Conservation (phyloP, 495 filamentous ascomycete genomes). For the Xylaria flabelliformis region DNA sequence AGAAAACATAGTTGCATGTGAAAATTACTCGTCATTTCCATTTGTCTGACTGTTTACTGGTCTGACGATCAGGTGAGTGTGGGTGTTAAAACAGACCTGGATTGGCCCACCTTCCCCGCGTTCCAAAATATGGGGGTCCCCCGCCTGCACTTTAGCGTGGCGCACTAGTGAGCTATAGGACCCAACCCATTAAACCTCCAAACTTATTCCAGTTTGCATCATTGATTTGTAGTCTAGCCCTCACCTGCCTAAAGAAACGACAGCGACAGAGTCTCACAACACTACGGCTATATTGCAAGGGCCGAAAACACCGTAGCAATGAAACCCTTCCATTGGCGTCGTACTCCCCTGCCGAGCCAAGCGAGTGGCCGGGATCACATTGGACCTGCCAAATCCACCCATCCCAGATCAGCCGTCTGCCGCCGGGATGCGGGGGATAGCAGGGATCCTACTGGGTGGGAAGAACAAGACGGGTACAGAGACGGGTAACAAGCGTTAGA, state of each 20-base stretch:
- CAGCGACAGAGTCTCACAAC: conserved; percentile 1
- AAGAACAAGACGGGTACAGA: background rate
- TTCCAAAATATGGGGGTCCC: conserved; percentile 13
- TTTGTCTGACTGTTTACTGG: conserved; percentile 1
- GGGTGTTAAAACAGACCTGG: background rate
- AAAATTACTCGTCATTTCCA: too few species aligned
- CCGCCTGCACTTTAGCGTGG: conserved; percentile 4
- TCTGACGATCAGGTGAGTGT: conserved; percentile 21
- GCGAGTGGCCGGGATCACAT: background rate
- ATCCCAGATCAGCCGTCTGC: conserved; percentile 17
- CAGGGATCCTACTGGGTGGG: conserved; percentile 1
- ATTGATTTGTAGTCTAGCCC: background rate
- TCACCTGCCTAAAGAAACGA: conserved; percentile 18
- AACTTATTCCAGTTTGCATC: background rate
- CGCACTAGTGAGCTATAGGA: background rate
- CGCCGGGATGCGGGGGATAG: conserved; percentile 12
- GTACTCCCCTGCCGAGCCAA: background rate
- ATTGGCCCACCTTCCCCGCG: conserved; percentile 25
- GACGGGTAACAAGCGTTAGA: background rate
- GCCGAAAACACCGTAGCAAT: conserved; percentile 23
- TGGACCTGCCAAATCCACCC: conserved; percentile 27
- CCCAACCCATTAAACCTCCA: background rate
- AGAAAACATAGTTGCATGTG: background rate
- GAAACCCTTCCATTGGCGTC: conserved; percentile 10
- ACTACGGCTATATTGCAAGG: conserved; percentile 16